Conservation (phyloP, 352 stramenopile genomes). For the Globisporangium takayamanum region DNA sequence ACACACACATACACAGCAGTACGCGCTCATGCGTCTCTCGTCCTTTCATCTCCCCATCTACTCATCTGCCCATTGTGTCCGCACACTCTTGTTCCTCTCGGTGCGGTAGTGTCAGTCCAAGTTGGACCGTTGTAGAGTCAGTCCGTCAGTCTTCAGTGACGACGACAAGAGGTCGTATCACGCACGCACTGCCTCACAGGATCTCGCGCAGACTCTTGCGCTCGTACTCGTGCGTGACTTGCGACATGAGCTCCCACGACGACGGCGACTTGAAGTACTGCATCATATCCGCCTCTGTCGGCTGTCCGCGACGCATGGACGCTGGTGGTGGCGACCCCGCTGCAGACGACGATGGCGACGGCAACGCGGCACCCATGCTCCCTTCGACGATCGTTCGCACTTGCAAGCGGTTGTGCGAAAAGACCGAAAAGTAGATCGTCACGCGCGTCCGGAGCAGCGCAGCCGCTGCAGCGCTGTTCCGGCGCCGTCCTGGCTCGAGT, state of each 20-base stretch:
- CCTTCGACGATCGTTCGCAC: conserved; percentile 61
- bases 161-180: too few species aligned
- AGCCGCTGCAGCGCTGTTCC: conserved; percentile 8
- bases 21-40: neutral
- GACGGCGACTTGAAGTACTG: conserved; percentile 68
- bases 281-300: conserved; percentile 54
- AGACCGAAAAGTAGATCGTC: conserved; percentile 58
- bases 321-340: conserved; percentile 3
- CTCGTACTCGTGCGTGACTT: conserved; percentile 54
- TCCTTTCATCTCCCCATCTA: too few species aligned
- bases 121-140: too few species aligned
- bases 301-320: conserved; percentile 7
- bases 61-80: too few species aligned
- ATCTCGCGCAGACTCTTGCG: conserved; percentile 10
- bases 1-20: neutral
- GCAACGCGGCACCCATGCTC: conserved; percentile 33
- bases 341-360: conserved; percentile 11
- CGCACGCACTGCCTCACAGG: conserved; percentile 2
- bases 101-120: neutral
- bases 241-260: conserved; percentile 59
- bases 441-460: conserved; percentile 45
- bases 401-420: conserved; percentile 38
- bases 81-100: neutral
- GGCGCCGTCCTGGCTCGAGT: conserved; percentile 8
- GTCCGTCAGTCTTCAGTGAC: too few species aligned